These are phyloP conservation scores for Polyplosphaeria fusca DNA, from an alignment of 495 filamentous ascomycete species.

Conservation along the genomic window DNA sequence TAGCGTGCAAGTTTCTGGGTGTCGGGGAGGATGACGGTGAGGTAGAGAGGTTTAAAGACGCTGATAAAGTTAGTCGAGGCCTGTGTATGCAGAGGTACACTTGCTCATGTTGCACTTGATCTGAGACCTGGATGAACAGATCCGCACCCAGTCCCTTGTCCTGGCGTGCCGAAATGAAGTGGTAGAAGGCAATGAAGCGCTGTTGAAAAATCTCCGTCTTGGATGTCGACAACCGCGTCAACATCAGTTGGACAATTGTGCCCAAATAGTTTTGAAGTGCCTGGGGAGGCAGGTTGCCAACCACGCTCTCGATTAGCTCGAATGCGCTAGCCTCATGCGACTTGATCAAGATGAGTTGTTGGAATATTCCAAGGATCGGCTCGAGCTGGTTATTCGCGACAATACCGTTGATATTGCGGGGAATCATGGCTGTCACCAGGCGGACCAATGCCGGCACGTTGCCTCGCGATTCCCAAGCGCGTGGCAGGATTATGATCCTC, in stretches of 20 bases:
- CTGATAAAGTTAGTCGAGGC: slow-evolving; percentile 37
- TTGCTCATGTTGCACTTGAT: slow-evolving; percentile 72
- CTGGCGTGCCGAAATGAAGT: slow-evolving; percentile 75
- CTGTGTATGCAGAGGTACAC: slow-evolving; percentile 23
- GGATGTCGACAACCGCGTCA: slow-evolving; percentile 72
- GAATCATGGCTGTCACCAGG: slow-evolving; percentile 77
- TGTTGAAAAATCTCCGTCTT: slow-evolving; percentile 77
- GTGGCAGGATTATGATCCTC: slow-evolving; percentile 66
- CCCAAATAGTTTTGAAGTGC: slow-evolving; percentile 74
- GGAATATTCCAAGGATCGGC: slow-evolving; percentile 84
- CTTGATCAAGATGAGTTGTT: slow-evolving; percentile 72
- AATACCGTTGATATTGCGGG: slow-evolving; percentile 68
- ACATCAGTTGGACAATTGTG: slow-evolving; percentile 73
- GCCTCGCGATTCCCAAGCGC: slow-evolving; percentile 83
- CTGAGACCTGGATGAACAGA: slow-evolving; percentile 76
- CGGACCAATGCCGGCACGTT: slow-evolving; percentile 89
- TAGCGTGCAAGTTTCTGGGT: slow-evolving; percentile 84
- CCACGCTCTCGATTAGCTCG: slow-evolving; percentile 79
- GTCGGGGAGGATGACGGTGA: slow-evolving; percentile 77
- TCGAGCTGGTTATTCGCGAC: slow-evolving; percentile 72
- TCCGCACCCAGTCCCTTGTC: slow-evolving; percentile 81
- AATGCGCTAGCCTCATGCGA: slow-evolving; percentile 77
- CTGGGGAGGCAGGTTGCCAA: slow-evolving; percentile 67
- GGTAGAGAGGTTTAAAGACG: slow-evolving; percentile 81
- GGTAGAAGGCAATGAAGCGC: slow-evolving; percentile 86